Conservation (phyloP, 2,329 filamentous ascomycete genomes). For the Ophiostoma quercus region DNA sequence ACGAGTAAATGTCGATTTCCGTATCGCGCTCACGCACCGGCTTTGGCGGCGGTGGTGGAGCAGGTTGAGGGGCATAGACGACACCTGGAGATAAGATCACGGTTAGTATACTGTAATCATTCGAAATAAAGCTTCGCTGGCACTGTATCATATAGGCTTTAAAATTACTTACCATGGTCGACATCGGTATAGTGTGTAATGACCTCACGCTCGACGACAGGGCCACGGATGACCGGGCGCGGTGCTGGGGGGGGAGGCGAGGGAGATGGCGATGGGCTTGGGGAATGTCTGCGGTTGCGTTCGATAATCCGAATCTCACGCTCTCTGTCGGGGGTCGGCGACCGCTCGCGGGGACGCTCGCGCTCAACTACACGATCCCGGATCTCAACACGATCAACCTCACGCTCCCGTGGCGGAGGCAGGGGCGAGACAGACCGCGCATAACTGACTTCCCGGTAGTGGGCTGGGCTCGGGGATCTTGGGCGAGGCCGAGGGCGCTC, state of each 20-base stretch:
- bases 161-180: conserved; percentile 65
- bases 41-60: conserved; percentile 41
- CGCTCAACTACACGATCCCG: conserved; percentile 29
- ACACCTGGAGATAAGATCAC: conserved; percentile 38
- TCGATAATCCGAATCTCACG: conserved; percentile 46
- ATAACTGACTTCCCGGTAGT: conserved; percentile 39
- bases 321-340: conserved; percentile 41
- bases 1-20: conserved; percentile 58
- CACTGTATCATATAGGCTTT: neutral
- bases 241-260: conserved; percentile 47
- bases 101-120: neutral
- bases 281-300: conserved; percentile 42
- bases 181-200: conserved; percentile 85
- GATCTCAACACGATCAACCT: conserved; percentile 32
- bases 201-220: conserved; percentile 79
- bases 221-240: conserved; percentile 63
- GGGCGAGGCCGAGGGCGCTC: conserved; percentile 43
- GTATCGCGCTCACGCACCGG: conserved; percentile 42
- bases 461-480: conserved; percentile 39
- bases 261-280: conserved; percentile 46
- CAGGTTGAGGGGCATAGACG: conserved; percentile 34
- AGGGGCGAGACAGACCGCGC: conserved; percentile 36
- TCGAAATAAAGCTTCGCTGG: neutral
- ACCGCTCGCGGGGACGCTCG: conserved; percentile 35
- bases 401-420: conserved; percentile 35